Base-by-base conservation (phyloP, 1,284 basidiomycete genomes). In the Laetiporus sulphureus region DNA sequence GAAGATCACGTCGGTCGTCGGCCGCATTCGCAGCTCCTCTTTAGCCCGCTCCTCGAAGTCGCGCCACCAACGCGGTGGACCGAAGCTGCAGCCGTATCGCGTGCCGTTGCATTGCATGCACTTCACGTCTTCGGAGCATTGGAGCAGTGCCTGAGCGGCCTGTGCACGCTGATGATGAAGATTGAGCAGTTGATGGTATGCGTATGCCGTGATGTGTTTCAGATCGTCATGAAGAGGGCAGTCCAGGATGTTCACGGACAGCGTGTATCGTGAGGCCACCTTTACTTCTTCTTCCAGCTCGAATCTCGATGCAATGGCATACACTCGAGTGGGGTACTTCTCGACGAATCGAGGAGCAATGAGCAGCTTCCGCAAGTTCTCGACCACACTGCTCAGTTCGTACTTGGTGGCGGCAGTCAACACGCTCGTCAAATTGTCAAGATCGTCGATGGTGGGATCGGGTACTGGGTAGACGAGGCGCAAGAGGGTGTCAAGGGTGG, bases 81-180 rank as follows among this genome's bases (percentile, higher is more conserved):
- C 65, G 42, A 73, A 65, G 31, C 67, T 60, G n/a, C n/a, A n/a
- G 2, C 61, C 62, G 33, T 71, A 73, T 48, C 69, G 61, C 3
- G 67, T 65, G 7, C 74, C 73, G 34, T 79, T 81, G 54, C 81
- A 85, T 45, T 79, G 73, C 62, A 77, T 71, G 60, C 83, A 86
- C 57, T 77, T 77, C 48, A 82, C 54, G 31, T 72, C 66, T 7
- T 68, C 64, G 1, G 71, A 60, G 20, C 66, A 53, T 46, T 65
- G 60, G 12, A 84, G 53, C 29, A 78, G 59, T 19, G 64, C 65
- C 40, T 66, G 61, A 4, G 76, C 77, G 3, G 71, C 71, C 6
- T 63, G 56, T 1, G 69, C 66, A 5, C 80, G 77, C 8, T 57
- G 61, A 27, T 67, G 70, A 52, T 83, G 83, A 5, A 85, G 66